These are phyloP conservation scores for Sonneratia alba DNA, from an alignment of 345 rosid species.

Conservation along the genomic window DNA sequence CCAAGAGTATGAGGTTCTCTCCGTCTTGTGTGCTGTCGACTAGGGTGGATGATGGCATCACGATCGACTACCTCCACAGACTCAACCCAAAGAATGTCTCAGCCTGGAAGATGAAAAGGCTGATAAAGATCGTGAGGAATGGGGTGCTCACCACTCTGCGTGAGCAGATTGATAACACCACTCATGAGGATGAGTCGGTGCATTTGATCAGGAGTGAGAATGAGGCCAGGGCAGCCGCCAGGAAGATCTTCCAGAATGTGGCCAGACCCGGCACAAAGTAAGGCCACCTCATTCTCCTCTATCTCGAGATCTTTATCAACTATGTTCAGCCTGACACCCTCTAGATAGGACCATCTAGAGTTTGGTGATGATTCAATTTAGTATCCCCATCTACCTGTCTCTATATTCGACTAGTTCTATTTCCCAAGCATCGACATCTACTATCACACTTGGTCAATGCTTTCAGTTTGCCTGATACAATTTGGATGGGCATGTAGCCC, in stretches of 20 bases:
- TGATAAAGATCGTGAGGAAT: conserved; percentile 69
- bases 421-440: neutral
- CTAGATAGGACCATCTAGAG: neutral
- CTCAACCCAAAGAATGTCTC: conserved; percentile 68
- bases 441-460: neutral
- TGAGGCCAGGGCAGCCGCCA: conserved; percentile 84
- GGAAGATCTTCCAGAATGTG: conserved; percentile 71
- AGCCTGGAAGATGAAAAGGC: conserved; percentile 97
- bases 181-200: conserved; percentile 46
- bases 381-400: neutral
- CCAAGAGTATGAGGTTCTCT: conserved; percentile 24
- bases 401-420: neutral
- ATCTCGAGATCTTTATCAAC: neutral
- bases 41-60: conserved; percentile 30
- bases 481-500: too few species aligned
- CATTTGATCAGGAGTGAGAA: conserved; percentile 57
- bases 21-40: conserved; percentile 12
- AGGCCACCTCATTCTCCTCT: neutral
- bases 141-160: conserved; percentile 72
- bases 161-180: conserved; percentile 44
- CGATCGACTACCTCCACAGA: conserved; percentile 56
- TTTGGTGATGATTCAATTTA: neutral
- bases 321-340: neutral
- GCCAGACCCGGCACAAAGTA: conserved; percentile 54
- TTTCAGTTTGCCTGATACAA: neutral